A percentile compares a stretch with the other conserved stretches of the same genome.
These are phyloP conservation scores for Ballota nigra DNA, from an alignment of 257 asterid genomes.

Conservation along the genomic window DNA sequence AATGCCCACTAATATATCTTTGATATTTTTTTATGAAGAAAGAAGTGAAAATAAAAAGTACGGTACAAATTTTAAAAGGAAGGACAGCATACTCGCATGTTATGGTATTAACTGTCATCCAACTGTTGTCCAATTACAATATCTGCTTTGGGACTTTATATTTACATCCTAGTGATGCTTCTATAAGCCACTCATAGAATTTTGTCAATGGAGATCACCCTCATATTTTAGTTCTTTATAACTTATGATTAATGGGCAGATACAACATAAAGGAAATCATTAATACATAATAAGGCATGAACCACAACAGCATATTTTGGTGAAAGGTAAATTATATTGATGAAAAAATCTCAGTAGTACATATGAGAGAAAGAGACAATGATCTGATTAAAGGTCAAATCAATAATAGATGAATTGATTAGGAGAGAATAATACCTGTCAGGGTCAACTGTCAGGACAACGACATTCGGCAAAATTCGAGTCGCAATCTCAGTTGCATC, in stretches of 20 bases:
- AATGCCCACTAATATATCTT: not conserved
- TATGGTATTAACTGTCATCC: not conserved
- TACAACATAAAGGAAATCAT: not conserved
- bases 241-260: not conserved
- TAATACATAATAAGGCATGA: conserved; percentile 4
- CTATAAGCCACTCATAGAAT: conserved; percentile 9
- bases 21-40: not conserved
- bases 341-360: conserved; percentile 13
- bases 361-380: not conserved
- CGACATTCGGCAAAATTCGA: conserved; percentile 82
- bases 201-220: conserved; percentile 14
- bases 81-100: too few relatives aligned
- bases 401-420: conserved; percentile 15
- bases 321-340: conserved; percentile 16
- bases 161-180: not conserved
- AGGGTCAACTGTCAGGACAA: conserved; percentile 86
- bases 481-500: conserved; percentile 94
- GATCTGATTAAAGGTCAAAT: conserved; percentile 9
- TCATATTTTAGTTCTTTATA: conserved; percentile 8
- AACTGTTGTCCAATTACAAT: conserved; percentile 3
- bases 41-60: not conserved
- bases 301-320: conserved; percentile 12
- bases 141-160: not conserved
- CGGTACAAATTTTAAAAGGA: too few relatives aligned
- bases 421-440: conserved; percentile 64